Conservation (phyloP, 1,139 yeast genomes). For the Debaryomycetaceae sp. region DNA sequence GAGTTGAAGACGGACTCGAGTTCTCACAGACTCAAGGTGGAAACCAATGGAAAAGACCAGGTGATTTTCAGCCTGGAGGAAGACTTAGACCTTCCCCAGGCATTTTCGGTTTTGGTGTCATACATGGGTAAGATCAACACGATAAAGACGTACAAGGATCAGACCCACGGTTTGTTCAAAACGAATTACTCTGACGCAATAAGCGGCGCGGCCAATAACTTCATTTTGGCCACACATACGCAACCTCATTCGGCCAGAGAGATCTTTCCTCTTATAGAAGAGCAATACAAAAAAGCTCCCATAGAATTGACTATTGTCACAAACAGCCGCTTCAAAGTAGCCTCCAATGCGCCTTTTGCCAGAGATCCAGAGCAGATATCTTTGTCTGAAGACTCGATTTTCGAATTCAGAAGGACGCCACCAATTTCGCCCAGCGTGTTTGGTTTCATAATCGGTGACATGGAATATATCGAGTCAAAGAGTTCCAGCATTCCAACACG, state of each 20-base stretch:
- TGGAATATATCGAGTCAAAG: conserved; percentile 45
- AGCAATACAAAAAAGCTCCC: conserved; percentile 50
- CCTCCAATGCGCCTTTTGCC: conserved; percentile 43
- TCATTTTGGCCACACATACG: conserved; percentile 62
- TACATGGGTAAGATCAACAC: conserved; percentile 57
- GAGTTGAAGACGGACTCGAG: conserved; percentile 8
- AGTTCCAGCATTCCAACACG: conserved; percentile 39
- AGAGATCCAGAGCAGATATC: conserved; percentile 17
- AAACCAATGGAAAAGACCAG: conserved; percentile 37
- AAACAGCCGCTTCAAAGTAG: conserved; percentile 40
- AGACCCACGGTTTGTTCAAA: conserved; percentile 64
- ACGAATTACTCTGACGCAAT: conserved; percentile 55
- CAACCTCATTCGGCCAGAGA: conserved; percentile 63
- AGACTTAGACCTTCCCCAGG: conserved; percentile 6
- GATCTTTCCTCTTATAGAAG: conserved; percentile 68
- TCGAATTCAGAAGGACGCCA: conserved; percentile 50
- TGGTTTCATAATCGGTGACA: conserved; percentile 65
- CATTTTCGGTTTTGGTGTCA: conserved; percentile 3
- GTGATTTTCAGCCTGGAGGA: conserved; percentile 19
- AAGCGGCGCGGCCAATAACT: conserved; percentile 45
- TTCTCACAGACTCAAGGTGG: neutral
- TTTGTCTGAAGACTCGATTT: conserved; percentile 22
- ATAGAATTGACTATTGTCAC: conserved; percentile 48
- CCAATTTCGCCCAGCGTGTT: conserved; percentile 60
- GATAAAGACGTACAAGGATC: conserved; percentile 54